phyloP scores from a whole-genome alignment of 768 basidiomycete genomes.

The Flagelloscypha sp. region DNA sequence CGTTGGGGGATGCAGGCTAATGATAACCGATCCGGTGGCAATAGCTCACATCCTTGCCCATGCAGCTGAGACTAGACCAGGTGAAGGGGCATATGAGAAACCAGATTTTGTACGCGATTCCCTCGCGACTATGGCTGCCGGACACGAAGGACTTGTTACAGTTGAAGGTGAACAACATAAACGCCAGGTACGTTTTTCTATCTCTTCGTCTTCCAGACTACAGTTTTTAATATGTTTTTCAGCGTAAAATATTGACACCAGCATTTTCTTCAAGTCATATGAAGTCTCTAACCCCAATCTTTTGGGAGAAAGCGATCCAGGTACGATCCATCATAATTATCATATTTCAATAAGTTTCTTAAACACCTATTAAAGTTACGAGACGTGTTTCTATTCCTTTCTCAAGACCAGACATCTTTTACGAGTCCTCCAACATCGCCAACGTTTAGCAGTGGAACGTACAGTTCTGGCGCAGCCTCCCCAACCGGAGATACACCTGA shows the following conservation, averaged over 20 bases:
- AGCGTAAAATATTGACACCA: constrained; percentile 47
- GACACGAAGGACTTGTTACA: constrained; percentile 40
- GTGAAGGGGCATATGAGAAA: no score
- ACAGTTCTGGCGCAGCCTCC: no score
- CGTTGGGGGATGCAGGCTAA: constrained; percentile 42
- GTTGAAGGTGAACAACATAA: constrained; percentile 50
- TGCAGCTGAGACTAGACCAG: constrained; percentile 44
- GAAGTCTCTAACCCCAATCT: constrained; percentile 45
- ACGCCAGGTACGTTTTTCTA: constrained; percentile 33
- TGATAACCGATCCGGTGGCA: constrained; percentile 52
- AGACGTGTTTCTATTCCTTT: constrained; percentile 37
- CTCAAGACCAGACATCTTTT: no score
- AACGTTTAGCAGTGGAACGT: no score
- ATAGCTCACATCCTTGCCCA: constrained; percentile 49
- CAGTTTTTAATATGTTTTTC: constrained; percentile 2
- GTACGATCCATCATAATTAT: constrained; percentile 21
- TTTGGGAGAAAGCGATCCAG: constrained; percentile 48
- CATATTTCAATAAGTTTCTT: constrained; percentile 4
- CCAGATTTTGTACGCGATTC: constrained; percentile 47
- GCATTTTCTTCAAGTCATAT: constrained; percentile 45
- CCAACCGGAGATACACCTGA: constrained; percentile 20
- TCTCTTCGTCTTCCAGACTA: constrained; percentile 10
- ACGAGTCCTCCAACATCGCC: no score
- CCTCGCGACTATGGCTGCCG: constrained; percentile 43
- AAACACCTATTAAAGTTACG: constrained; percentile 33